Percentiles rank a stretch among this genome's conserved stretches.
Conservation (phyloP, 1,284 basidiomycete species). For the Apiotrichum gamsii region DNA sequence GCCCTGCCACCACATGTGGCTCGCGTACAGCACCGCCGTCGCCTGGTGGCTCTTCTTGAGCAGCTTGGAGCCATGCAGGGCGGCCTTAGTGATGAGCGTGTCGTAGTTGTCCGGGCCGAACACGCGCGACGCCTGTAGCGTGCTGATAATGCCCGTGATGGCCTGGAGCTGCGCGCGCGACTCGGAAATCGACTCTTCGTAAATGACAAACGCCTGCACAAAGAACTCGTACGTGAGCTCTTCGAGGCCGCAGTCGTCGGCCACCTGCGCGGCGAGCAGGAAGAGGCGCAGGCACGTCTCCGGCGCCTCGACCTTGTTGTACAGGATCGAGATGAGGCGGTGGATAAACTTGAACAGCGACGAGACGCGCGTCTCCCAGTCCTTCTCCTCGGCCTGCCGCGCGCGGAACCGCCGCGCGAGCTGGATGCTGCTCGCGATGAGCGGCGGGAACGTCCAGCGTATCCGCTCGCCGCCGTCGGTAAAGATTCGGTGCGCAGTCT, state of each 20-base stretch:
- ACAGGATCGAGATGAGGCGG: constrained; percentile 81
- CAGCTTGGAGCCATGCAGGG: constrained; percentile 84
- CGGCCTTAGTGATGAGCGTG: constrained; percentile 90
- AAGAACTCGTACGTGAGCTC: constrained; percentile 92
- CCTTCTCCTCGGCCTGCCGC: constrained; percentile 58
- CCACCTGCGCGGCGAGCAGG: constrained; percentile 85
- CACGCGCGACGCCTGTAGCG: constrained; percentile 72
- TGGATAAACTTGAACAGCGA: constrained; percentile 85
- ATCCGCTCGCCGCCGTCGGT: constrained; percentile 87
- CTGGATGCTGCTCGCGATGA: constrained; percentile 84
- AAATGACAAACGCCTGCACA: constrained; percentile 90
- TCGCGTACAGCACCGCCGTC: constrained; percentile 84
- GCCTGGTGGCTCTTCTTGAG: constrained; percentile 96
- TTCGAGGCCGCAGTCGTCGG: constrained; percentile 86
- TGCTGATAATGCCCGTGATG: constrained; percentile 83
- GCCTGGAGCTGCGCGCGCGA: constrained; percentile 85
- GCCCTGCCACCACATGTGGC: constrained; percentile 95
- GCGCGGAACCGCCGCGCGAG: constrained; percentile 81
- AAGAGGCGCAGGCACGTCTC: constrained; percentile 82
- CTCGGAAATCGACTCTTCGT: constrained; percentile 91
- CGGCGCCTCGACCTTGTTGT: constrained; percentile 83
- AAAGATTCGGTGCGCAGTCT: constrained; percentile 80
- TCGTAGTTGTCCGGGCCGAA: constrained; percentile 90
- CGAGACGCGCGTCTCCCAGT: constrained; percentile 75
- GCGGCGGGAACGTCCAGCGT: constrained; percentile 86